Percentiles rank a stretch among this genome's conserved stretches.
Conservation (phyloP, 73 alveolate genomes). For the Paramecium sonneborni region DNA sequence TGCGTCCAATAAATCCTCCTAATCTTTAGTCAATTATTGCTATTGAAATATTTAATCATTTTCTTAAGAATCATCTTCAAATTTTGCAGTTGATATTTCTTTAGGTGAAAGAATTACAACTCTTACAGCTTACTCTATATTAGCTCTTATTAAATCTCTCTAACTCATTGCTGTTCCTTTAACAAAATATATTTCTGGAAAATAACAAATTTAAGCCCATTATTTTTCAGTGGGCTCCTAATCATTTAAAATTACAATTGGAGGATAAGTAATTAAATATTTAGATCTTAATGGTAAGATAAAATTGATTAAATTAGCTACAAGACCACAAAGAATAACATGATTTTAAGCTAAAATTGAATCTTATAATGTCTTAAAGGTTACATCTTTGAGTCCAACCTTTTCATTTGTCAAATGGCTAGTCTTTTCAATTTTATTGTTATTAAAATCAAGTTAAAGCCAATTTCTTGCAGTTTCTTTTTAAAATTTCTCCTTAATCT, state of each 20-base stretch:
- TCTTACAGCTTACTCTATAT: conserved; percentile 86
- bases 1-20: conserved; percentile 93
- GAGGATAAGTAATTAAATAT: conserved; percentile 86
- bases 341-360: conserved; percentile 92
- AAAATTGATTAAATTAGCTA: conserved; percentile 90
- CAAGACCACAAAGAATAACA: conserved; percentile 93
- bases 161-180: conserved; percentile 90
- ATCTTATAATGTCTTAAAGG: conserved; percentile 86
- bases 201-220: conserved; percentile 88
- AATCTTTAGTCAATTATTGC: conserved; percentile 80
- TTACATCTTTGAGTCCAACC: conserved; percentile 86
- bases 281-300: conserved; percentile 92
- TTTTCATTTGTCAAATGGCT: conserved; percentile 84
- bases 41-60: conserved; percentile 66
- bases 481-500: conserved; percentile 67
- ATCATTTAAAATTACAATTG: conserved; percentile 90
- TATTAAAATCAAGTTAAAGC: conserved; percentile 70
- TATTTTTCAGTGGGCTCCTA: conserved; percentile 88
- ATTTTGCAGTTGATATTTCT: conserved; percentile 71
- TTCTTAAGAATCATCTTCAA: conserved; percentile 65
- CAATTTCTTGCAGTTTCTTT: conserved; percentile 26
- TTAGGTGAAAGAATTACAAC: conserved; percentile 92
- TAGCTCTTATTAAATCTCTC: conserved; percentile 88
- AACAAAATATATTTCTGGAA: conserved; percentile 92
- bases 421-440: conserved; percentile 51